Conservation (phyloP, 805 yeast genomes). For the Kluyveromyces starmeri region DNA sequence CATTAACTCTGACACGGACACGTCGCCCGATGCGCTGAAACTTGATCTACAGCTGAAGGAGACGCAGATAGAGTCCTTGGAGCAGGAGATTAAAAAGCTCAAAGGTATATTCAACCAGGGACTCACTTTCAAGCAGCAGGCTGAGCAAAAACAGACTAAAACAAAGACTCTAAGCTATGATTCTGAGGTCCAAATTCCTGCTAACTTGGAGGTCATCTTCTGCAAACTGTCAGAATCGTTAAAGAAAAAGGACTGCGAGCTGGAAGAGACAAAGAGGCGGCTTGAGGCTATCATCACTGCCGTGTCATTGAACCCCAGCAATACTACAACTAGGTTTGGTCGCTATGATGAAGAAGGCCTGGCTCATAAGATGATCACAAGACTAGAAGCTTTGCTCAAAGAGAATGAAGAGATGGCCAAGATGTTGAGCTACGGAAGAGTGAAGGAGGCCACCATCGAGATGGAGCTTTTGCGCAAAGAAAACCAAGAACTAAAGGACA, state of each 20-base stretch:
- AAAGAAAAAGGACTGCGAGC: constrained; percentile 39
- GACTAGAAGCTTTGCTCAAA: constrained; percentile 48
- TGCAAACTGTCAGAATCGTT: constrained; percentile 40
- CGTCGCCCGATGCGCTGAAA: constrained; percentile 33
- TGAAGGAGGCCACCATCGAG: constrained; percentile 62
- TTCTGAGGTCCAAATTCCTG: constrained; percentile 32
- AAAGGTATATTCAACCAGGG: constrained; percentile 29
- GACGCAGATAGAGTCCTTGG: constrained; percentile 38
- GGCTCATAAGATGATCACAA: constrained; percentile 60
- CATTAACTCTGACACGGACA: constrained; percentile 10
- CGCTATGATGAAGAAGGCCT: constrained; percentile 66
- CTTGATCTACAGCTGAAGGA: constrained; percentile 50
- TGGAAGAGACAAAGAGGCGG: constrained; percentile 51
- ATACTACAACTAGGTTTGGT: constrained; percentile 42
- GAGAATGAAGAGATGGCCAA: constrained; percentile 66
- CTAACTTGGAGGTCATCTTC: constrained; percentile 38
- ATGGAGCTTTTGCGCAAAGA: constrained; percentile 49
- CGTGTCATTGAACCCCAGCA: constrained; percentile 41
- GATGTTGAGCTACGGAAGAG: constrained; percentile 67
- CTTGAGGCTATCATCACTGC: constrained; percentile 58
- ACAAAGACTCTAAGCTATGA: constrained; percentile 6
- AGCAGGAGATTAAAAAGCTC: constrained; percentile 35
- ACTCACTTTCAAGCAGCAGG: constrained; percentile 31
- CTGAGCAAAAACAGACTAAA: constrained; percentile 12
- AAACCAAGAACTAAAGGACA: constrained; percentile 36